Conservation (phyloP, 768 basidiomycete species). For the Amanita pallidorosea region DNA sequence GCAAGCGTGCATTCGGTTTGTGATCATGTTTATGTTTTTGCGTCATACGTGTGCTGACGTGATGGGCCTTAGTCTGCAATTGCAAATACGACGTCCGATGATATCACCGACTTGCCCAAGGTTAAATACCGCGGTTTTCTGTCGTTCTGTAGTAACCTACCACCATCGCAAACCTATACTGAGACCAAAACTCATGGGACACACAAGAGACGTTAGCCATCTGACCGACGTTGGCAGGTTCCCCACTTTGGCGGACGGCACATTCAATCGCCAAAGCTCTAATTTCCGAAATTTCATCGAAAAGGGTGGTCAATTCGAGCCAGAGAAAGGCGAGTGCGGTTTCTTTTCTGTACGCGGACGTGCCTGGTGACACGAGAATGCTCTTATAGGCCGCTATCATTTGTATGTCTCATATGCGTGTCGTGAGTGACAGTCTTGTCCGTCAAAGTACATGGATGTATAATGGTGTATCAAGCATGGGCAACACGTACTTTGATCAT, state of each 20-base stretch:
- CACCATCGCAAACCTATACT: background rate
- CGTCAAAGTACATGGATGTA: slow-evolving; percentile 1
- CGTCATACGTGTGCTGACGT: background rate
- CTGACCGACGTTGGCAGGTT: slow-evolving; percentile 41
- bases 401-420: slow-evolving; percentile 86
- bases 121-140: background rate
- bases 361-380: background rate
- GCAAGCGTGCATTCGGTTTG: background rate
- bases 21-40: too few relatives aligned
- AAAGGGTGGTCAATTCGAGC: slow-evolving; percentile 30
- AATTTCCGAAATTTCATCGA: slow-evolving; percentile 48
- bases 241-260: slow-evolving; percentile 47
- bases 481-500: slow-evolving; percentile 85
- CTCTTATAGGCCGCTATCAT: slow-evolving; percentile 66
- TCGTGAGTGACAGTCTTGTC: slow-evolving; percentile 34
- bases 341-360: background rate
- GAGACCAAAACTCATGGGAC: background rate
- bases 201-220: slow-evolving; percentile 1
- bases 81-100: background rate
- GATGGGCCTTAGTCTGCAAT: background rate
- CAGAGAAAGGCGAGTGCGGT: slow-evolving; percentile 56
- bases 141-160: background rate
- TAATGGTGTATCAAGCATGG: slow-evolving; percentile 51
- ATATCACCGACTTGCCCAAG: background rate
- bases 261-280: slow-evolving; percentile 47